Evolutionary conservation across 2,329 filamentous ascomycete genomes (phyloP).

Genomic region (Cordyceps cicadae): DNA sequence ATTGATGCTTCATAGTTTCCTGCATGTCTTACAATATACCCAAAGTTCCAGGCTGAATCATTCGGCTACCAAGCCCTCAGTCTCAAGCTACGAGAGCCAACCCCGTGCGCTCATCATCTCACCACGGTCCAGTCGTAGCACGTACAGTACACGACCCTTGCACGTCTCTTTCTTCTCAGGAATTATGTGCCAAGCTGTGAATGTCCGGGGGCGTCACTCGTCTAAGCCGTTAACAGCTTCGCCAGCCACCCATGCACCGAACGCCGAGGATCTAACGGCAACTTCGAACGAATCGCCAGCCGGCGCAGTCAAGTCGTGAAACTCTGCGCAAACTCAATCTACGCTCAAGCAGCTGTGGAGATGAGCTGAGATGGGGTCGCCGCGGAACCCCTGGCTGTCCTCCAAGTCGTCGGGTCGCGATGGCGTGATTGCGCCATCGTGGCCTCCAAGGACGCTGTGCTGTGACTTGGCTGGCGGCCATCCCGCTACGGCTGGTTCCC

Average conservation of each 20-base stretch:
- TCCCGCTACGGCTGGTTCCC: not conserved
- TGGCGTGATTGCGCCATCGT: not conserved
- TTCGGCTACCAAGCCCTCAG: not conserved
- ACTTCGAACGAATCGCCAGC: not conserved
- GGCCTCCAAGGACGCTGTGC: not conserved
- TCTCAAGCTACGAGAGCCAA: not conserved
- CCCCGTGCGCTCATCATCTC: not conserved
- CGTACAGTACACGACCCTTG: not conserved
- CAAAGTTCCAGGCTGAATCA: not conserved
- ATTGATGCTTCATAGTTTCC: not conserved
- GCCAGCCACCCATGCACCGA: not conserved
- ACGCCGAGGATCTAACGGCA: not conserved
- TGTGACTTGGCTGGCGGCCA: not conserved
- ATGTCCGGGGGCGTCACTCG: too few relatives aligned
- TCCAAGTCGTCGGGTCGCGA: not conserved
- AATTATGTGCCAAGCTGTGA: too few relatives aligned
- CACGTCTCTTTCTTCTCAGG: not conserved
- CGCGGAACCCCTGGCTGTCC: not conserved
- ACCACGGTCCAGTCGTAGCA: not conserved
- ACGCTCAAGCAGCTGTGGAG: not conserved
- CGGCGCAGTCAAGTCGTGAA: too few relatives aligned
- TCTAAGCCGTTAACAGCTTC: too few relatives aligned
- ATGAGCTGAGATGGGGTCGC: not conserved
- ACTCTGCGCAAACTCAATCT: not conserved
- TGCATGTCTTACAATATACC: not conserved